phyloP scores from a whole-genome alignment of 192 early-diverging fungal genomes.

The Fimicolochytrium jonesii region DNA sequence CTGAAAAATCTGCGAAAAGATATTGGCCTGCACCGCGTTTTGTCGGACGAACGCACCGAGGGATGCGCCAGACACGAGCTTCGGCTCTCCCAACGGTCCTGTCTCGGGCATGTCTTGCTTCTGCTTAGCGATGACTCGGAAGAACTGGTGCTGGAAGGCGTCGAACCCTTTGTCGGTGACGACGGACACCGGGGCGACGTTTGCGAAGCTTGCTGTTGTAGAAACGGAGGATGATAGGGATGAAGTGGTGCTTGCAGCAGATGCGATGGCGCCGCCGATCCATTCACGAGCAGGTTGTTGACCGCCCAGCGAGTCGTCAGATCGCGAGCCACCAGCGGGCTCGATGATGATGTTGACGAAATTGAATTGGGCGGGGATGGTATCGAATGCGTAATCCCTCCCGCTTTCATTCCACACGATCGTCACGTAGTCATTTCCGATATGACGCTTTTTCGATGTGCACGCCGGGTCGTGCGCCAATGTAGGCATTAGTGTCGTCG shows the following conservation, averaged over 20 bases:
- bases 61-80: constrained; percentile 73
- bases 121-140: constrained; percentile 63
- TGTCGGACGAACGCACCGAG: constrained; percentile 79
- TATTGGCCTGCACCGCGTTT: constrained; percentile 81
- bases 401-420: constrained; percentile 94
- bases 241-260: no score
- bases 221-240: neutral
- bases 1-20: constrained; percentile 82
- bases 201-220: neutral
- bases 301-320: neutral
- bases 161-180: neutral
- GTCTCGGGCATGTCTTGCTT: constrained; percentile 69
- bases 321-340: constrained; percentile 41
- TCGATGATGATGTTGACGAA: constrained; percentile 92
- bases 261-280: no score
- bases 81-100: constrained; percentile 74
- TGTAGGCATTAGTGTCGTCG: constrained; percentile 91
- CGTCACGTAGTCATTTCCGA: constrained; percentile 95
- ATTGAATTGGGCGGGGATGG: constrained; percentile 91
- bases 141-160: constrained; percentile 37
- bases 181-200: no score
- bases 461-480: constrained; percentile 70
- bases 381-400: constrained; percentile 76
- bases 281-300: no score
- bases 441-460: constrained; percentile 87